Base-by-base conservation (phyloP, 148 eudicot species). In the Chenopodium suecicum region DNA sequence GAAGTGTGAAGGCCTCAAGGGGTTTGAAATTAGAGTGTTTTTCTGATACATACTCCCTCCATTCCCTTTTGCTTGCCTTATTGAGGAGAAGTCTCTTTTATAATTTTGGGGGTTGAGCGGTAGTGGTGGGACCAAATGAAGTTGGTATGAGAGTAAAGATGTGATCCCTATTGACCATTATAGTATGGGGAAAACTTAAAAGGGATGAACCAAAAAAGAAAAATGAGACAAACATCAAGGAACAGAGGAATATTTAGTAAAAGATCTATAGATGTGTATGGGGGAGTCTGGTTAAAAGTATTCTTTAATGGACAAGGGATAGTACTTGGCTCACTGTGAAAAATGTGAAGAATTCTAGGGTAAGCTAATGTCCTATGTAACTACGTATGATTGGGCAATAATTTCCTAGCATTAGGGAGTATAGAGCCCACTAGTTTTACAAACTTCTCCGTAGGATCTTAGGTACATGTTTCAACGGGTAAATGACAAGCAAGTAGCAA, bases 351-450 rank as follows among this genome's bases (percentile, higher is more conserved):
- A 27, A 47, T 47, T 70, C 3, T 19, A 8, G 41, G 58, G 54
- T 22, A 72, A 23, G 60, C 41, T n/a, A 23, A 52, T 80, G 27
- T 71, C 17, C 25, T 16, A n/a, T 71, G 23, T 29, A 37, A 23
- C 25, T 16, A 34, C 60, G 23, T 29, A 41, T 41, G 17, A 58
- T 12, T 41, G 29, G 29, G 37, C 73, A 1, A 71, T 34, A 46
- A 10, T 0, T 48, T 60, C 11, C 54, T n/a, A 17, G 17, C 25
- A 64, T 12, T 17, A 82, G 25, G 37, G 78, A 6, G 68, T n/a
- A 54, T 70, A n/a, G 81, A 69, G 74, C 46, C 20, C 23, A 9
- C 67, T 17, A 58, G 67, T 76, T 11, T 58, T 8, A 76, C 67
- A 46, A 23, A 20, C 78, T 52, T 17, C 27, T 54, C 29, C 22